phyloP scores from a whole-genome alignment of 352 stramenopile species.

The Elongisporangium anandrum region DNA sequence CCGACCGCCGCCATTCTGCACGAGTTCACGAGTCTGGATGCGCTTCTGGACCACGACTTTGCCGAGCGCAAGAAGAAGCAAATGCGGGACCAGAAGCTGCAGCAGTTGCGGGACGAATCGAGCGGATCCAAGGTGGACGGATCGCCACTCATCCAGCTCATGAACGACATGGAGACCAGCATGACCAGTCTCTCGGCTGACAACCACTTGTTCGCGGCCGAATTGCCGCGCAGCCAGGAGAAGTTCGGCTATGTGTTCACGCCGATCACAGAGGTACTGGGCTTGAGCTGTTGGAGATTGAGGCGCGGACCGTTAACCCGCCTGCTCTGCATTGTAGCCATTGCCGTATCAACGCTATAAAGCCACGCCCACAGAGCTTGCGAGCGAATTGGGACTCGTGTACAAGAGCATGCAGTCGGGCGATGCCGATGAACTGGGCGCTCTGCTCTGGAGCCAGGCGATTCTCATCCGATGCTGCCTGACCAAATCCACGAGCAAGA shows the following conservation, averaged over 20 bases:
- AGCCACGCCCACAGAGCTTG: conserved; percentile 44
- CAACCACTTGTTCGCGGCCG: conserved; percentile 48
- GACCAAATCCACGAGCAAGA: conserved; percentile 8
- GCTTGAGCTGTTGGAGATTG: neutral
- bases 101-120: conserved; percentile 51
- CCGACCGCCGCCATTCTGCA: conserved; percentile 33
- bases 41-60: conserved; percentile 57
- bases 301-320: neutral
- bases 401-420: conserved; percentile 62
- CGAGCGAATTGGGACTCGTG: conserved; percentile 46
- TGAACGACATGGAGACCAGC: conserved; percentile 66
- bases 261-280: conserved; percentile 52
- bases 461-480: conserved; percentile 59
- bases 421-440: conserved; percentile 40
- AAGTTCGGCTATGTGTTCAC: conserved; percentile 84
- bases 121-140: conserved; percentile 5
- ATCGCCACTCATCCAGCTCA: conserved; percentile 50
- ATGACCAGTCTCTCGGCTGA: conserved; percentile 68
- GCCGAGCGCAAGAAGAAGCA: conserved; percentile 58
- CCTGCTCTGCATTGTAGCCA: conserved; percentile 15
- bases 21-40: conserved; percentile 75
- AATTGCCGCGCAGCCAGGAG: conserved; percentile 39
- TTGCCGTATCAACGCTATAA: conserved; percentile 54
- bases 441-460: conserved; percentile 68
- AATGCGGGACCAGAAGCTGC: conserved; percentile 44